Percentiles rank a stretch among this genome's conserved stretches.
These are phyloP conservation scores for Oxytropis ochrocephala DNA, from an alignment of 306 rosid species.

Conservation along the genomic window DNA sequence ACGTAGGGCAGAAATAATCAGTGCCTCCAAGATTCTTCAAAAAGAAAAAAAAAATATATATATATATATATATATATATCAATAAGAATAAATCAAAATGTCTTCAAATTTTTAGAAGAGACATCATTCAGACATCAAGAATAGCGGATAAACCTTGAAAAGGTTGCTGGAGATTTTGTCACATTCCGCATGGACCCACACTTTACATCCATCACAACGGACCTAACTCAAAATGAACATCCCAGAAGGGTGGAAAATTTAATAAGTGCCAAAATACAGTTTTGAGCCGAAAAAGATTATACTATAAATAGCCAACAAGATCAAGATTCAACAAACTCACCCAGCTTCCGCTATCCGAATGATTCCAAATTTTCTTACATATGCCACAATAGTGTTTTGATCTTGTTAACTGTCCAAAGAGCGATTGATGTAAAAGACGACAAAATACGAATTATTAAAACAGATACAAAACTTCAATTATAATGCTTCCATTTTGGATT, in stretches of 20 bases:
- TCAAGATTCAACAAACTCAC: conserved; percentile 45
- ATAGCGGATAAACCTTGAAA: conserved; percentile 56
- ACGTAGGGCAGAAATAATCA: conserved; percentile 90
- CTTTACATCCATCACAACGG: conserved; percentile 92
- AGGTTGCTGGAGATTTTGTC: conserved; percentile 76
- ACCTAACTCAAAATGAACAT: conserved; percentile 46
- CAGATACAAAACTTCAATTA: conserved; percentile 11
- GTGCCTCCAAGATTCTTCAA: conserved; percentile 73
- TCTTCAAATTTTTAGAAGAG: conserved; percentile 6
- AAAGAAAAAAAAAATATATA: no score
- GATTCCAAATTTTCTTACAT: conserved; percentile 89
- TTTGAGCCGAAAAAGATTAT: neutral
- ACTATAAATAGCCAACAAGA: conserved; percentile 5
- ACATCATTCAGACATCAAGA: conserved; percentile 1
- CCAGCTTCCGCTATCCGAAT: conserved; percentile 91
- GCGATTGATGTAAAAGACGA: conserved; percentile 12
- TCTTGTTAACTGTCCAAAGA: conserved; percentile 56
- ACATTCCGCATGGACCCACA: conserved; percentile 96
- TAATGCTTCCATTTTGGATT: conserved; percentile 9
- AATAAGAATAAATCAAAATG: conserved; percentile 31
- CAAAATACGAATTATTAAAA: neutral
- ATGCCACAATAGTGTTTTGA: conserved; percentile 87
- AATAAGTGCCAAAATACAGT: neutral
- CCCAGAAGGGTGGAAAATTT: neutral
- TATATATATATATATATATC: neutral